Conservation (phyloP, 1,139 yeast genomes). For the Geotrichum carabidarum region DNA sequence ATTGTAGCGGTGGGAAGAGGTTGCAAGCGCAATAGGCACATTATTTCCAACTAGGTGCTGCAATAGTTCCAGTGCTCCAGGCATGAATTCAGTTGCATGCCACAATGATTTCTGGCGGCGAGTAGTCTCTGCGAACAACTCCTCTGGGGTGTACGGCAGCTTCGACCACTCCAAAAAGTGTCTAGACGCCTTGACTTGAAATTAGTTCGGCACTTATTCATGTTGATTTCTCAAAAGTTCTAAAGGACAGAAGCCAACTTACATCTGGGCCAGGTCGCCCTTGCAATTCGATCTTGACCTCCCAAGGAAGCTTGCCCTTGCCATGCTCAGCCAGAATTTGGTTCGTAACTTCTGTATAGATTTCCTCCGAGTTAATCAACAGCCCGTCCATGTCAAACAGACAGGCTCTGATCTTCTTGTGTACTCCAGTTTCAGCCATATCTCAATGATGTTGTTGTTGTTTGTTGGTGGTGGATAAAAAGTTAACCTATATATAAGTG, state of each 20-base stretch:
- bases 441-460: background rate
- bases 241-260: slow-evolving; percentile 35
- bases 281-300: slow-evolving; percentile 74
- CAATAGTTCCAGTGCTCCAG: slow-evolving; percentile 76
- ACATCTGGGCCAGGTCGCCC: slow-evolving; percentile 73
- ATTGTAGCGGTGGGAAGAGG: slow-evolving; percentile 65
- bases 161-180: slow-evolving; percentile 62
- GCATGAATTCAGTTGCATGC: slow-evolving; percentile 61
- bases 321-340: slow-evolving; percentile 61
- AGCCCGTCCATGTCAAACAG: slow-evolving; percentile 97
- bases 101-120: slow-evolving; percentile 56
- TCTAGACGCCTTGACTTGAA: slow-evolving; percentile 44
- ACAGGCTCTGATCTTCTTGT: slow-evolving; percentile 58
- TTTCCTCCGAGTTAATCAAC: slow-evolving; percentile 81
- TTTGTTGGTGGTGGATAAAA: background rate
- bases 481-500: too few relatives aligned
- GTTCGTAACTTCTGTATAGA: slow-evolving; percentile 73
- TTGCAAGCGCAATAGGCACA: slow-evolving; percentile 87
- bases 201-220: background rate
- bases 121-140: slow-evolving; percentile 49
- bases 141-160: slow-evolving; percentile 62
- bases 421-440: background rate
- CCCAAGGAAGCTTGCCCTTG: slow-evolving; percentile 84
- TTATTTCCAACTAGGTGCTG: slow-evolving; percentile 45
- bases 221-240: background rate